Evolutionary conservation across 768 basidiomycete genomes (phyloP).

Genomic region (Rhizopogon roseolus): DNA sequence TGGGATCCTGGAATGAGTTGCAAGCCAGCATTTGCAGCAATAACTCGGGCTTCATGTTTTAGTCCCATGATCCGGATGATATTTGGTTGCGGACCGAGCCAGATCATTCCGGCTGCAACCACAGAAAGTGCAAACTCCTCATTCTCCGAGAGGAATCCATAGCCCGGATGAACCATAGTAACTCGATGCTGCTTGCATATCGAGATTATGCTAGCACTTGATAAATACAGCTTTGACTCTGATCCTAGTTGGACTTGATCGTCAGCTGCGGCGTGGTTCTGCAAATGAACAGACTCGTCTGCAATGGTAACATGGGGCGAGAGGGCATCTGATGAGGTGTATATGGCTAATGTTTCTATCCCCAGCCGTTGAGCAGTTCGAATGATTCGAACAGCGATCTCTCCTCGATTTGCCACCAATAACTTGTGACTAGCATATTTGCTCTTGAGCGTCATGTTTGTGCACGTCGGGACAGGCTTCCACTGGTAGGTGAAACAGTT

Average conservation of each 20-base stretch:
- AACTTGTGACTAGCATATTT: conserved; percentile 38
- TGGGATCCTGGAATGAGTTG: conserved; percentile 55
- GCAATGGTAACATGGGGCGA: conserved; percentile 56
- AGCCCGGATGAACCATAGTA: conserved; percentile 59
- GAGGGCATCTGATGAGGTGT: conserved; percentile 53
- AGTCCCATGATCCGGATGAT: conserved; percentile 52
- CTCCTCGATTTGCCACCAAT: conserved; percentile 67
- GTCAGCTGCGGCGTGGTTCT: conserved; percentile 1
- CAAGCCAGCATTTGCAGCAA: conserved; percentile 44
- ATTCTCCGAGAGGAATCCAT: conserved; percentile 66
- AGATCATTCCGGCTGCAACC: conserved; percentile 44
- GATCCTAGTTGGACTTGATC: conserved; percentile 12
- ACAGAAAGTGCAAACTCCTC: conserved; percentile 47
- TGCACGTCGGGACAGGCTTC: not conserved
- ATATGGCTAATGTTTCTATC: conserved; percentile 52
- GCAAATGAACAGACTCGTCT: conserved; percentile 41
- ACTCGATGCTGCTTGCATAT: conserved; percentile 37
- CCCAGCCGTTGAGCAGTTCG: conserved; percentile 49
- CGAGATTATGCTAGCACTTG: conserved; percentile 31
- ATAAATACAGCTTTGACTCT: conserved; percentile 43
- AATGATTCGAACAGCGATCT: conserved; percentile 64
- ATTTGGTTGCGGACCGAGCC: conserved; percentile 51
- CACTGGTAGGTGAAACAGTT: no score
- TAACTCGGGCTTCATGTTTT: conserved; percentile 52
- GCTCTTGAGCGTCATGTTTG: conserved; percentile 8